phyloP scores from a whole-genome alignment of 1,284 basidiomycete species.

The Neonothopanus nambi region DNA sequence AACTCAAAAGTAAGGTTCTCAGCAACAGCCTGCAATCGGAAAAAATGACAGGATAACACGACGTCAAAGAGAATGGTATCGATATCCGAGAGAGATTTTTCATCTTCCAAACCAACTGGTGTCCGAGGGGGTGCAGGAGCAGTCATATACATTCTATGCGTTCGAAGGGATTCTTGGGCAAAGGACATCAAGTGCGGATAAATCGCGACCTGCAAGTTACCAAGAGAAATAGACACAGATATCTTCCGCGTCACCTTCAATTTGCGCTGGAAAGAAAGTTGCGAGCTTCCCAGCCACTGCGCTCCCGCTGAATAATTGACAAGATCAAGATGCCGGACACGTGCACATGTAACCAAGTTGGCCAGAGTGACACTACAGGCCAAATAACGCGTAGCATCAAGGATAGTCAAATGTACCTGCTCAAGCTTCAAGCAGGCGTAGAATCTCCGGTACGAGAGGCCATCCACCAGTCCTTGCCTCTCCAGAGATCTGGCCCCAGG shows the following conservation, averaged over 20 bases:
- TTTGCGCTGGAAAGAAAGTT: conserved; percentile 42
- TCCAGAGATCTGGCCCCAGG: conserved; percentile 15
- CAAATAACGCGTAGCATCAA: conserved; percentile 27
- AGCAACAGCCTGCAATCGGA: conserved; percentile 55
- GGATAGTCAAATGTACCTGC: conserved; percentile 29
- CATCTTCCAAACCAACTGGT: too few species aligned
- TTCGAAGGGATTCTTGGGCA: conserved; percentile 56
- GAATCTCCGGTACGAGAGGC: neutral
- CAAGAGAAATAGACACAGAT: conserved; percentile 39
- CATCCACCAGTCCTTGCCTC: neutral
- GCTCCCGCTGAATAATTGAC: conserved; percentile 31
- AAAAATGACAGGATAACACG: conserved; percentile 35
- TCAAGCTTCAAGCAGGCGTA: conserved; percentile 27
- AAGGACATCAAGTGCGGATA: conserved; percentile 66
- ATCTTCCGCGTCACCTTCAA: conserved; percentile 35
- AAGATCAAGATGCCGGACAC: conserved; percentile 32
- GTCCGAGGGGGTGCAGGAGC: too few species aligned
- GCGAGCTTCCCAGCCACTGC: conserved; percentile 34
- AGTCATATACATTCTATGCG: conserved; percentile 35
- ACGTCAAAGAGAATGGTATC: conserved; percentile 25
- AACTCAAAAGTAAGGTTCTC: conserved; percentile 47
- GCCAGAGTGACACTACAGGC: conserved; percentile 31
- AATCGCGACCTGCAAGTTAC: conserved; percentile 47
- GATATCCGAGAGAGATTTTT: neutral
- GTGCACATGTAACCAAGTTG: conserved; percentile 27